Conservation (phyloP, 1,284 basidiomycete genomes). For the Trichosporon sp. region DNA sequence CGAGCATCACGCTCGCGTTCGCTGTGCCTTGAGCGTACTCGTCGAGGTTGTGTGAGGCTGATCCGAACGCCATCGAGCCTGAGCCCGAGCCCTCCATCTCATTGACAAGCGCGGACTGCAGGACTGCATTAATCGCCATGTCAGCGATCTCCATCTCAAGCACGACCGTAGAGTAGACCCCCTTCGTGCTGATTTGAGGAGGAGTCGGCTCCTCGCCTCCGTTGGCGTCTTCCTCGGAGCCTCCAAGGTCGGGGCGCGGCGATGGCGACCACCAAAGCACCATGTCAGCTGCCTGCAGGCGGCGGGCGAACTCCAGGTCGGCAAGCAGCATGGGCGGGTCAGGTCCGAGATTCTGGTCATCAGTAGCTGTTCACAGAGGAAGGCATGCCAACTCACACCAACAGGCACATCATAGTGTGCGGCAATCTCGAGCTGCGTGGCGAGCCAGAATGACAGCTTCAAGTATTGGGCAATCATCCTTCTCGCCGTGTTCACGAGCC, state of each 20-base stretch:
- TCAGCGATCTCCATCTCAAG: constrained; percentile 85
- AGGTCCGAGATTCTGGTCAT: constrained; percentile 66
- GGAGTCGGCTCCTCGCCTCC: constrained; percentile 70
- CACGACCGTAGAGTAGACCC: constrained; percentile 88
- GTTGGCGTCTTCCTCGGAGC: constrained; percentile 79
- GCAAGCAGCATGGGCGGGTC: constrained; percentile 82
- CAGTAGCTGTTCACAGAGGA: constrained; percentile 13
- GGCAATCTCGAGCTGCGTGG: constrained; percentile 73
- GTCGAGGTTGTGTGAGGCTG: constrained; percentile 81
- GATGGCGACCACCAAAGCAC: constrained; percentile 95
- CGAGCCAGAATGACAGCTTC: constrained; percentile 70
- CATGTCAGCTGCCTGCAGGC: constrained; percentile 78
- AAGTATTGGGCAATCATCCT: constrained; percentile 82
- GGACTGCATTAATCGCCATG: constrained; percentile 86
- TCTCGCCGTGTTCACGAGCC: constrained; percentile 52
- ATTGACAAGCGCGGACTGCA: constrained; percentile 66
- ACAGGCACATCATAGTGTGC: constrained; percentile 90
- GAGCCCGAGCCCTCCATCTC: constrained; percentile 66
- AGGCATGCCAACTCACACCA: constrained; percentile 48
- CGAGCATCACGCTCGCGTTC: constrained; percentile 72
- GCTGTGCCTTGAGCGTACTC: constrained; percentile 73
- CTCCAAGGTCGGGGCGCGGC: constrained; percentile 87
- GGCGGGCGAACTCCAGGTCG: constrained; percentile 85
- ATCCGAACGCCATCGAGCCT: constrained; percentile 87
- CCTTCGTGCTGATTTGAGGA: constrained; percentile 78